A percentile compares a stretch with the other conserved stretches of the same genome.
phyloP scores from a whole-genome alignment of 2,329 filamentous ascomycete species.

The Cordyceps cateniannulata region DNA sequence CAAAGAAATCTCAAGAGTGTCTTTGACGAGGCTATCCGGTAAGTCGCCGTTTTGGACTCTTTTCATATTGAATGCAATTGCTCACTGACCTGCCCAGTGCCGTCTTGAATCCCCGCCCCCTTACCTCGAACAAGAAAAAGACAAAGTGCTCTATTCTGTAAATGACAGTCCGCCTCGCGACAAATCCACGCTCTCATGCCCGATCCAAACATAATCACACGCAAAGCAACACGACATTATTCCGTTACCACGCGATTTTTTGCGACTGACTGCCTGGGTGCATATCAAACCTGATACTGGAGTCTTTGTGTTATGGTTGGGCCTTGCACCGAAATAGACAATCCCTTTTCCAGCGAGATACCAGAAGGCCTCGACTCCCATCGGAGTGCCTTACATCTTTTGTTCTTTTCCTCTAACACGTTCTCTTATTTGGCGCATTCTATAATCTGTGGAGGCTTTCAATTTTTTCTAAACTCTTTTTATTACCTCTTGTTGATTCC shows the following conservation, averaged over 20 bases:
- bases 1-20: slow-evolving; percentile 97
- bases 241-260: not conserved
- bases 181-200: not conserved
- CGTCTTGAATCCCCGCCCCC: slow-evolving; percentile 62
- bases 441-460: slow-evolving; percentile 10
- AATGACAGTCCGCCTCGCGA: slow-evolving; percentile 16
- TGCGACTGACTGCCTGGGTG: slow-evolving; percentile 4
- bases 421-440: slow-evolving; percentile 7
- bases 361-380: slow-evolving; percentile 8
- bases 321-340: slow-evolving; percentile 11
- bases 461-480: slow-evolving; percentile 5
- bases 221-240: slow-evolving; percentile 1
- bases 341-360: slow-evolving; percentile 13
- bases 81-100: slow-evolving; percentile 43
- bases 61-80: no score
- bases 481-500: slow-evolving; percentile 2
- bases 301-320: slow-evolving; percentile 15
- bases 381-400: slow-evolving; percentile 11
- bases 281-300: slow-evolving; percentile 14
- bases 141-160: slow-evolving; percentile 66
- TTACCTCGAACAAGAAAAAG: slow-evolving; percentile 53
- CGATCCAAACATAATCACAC: not conserved
- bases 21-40: slow-evolving; percentile 98
- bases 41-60: slow-evolving; percentile 29
- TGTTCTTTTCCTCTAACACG: not conserved